These are phyloP conservation scores for Xanthoconium purpureum DNA, from an alignment of 768 basidiomycete genomes.

Conservation along the genomic window DNA sequence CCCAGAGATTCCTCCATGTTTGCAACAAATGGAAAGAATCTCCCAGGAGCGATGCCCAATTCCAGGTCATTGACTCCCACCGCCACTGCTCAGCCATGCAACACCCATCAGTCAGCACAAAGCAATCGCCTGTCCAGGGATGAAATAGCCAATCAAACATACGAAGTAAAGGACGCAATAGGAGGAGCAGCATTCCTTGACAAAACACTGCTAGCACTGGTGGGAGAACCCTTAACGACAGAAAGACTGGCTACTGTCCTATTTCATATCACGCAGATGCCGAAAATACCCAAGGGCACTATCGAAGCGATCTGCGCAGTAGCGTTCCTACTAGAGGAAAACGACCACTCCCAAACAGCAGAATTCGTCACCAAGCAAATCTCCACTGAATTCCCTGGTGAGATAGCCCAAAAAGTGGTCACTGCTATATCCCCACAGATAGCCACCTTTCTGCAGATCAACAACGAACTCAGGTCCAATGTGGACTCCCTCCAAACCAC, in stretches of 20 bases:
- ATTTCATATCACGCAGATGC: neutral
- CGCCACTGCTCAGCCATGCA: neutral
- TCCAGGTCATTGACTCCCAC: neutral
- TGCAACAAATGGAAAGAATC: neutral
- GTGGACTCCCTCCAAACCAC: neutral
- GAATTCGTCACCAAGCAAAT: too few species aligned
- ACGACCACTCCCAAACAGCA: neutral
- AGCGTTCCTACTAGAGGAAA: neutral
- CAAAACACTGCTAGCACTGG: neutral
- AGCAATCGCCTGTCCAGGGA: neutral
- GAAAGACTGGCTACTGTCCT: neutral
- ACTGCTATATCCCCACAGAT: neutral
- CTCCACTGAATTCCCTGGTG: neutral
- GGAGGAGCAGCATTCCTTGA: neutral
- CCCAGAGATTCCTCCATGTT: neutral
- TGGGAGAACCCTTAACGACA: neutral
- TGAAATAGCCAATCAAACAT: neutral
- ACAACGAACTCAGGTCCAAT: neutral
- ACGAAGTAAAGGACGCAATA: neutral
- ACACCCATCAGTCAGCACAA: neutral
- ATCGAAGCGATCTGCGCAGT: neutral
- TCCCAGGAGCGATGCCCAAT: neutral
- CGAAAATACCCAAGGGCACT: neutral
- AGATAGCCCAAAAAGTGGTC: neutral
- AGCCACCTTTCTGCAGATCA: neutral